Evolutionary conservation across 2,329 filamentous ascomycete species (phyloP).

Genomic region (Coniochaeta sp.): DNA sequence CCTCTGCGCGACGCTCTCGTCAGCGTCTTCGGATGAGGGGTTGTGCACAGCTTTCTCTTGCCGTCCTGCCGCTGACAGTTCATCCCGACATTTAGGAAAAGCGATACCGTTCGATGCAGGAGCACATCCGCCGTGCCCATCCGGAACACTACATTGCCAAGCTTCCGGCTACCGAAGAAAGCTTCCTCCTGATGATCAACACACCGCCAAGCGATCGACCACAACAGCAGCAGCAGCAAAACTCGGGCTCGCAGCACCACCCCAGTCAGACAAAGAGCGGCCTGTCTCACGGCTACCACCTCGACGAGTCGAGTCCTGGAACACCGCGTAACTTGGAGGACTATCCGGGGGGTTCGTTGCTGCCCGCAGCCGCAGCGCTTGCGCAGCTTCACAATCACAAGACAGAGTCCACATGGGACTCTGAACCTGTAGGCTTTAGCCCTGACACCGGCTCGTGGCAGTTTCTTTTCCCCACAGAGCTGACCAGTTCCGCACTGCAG

Average conservation of each 20-base stretch:
- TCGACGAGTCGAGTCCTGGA: constrained; percentile 59
- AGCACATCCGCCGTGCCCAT: constrained; percentile 96
- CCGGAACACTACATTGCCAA: constrained; percentile 97
- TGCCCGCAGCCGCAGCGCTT: constrained; percentile 74
- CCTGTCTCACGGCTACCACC: constrained; percentile 59
- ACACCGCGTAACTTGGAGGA: constrained; percentile 67
- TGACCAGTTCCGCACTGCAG: constrained; percentile 30
- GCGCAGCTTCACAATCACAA: constrained; percentile 77
- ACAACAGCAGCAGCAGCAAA: constrained; percentile 24
- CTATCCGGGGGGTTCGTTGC: constrained; percentile 53
- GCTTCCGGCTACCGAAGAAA: constrained; percentile 95
- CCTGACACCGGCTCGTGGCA: neutral
- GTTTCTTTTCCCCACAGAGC: constrained; percentile 2
- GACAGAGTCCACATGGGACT: constrained; percentile 69
- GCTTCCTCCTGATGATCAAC: constrained; percentile 94
- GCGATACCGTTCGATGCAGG: constrained; percentile 92
- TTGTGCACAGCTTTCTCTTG: constrained; percentile 26
- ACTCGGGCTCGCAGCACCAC: constrained; percentile 21
- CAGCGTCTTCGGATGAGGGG: neutral
- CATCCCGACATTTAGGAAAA: constrained; percentile 22
- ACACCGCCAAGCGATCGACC: constrained; percentile 57
- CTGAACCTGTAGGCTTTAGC: constrained; percentile 57
- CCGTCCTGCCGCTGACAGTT: constrained; percentile 4
- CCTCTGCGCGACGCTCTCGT: neutral
- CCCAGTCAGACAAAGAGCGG: constrained; percentile 29